Evolutionary conservation across 176 grass and related monocot genomes (phyloP).

Genomic region (Lolium rigidum): DNA sequence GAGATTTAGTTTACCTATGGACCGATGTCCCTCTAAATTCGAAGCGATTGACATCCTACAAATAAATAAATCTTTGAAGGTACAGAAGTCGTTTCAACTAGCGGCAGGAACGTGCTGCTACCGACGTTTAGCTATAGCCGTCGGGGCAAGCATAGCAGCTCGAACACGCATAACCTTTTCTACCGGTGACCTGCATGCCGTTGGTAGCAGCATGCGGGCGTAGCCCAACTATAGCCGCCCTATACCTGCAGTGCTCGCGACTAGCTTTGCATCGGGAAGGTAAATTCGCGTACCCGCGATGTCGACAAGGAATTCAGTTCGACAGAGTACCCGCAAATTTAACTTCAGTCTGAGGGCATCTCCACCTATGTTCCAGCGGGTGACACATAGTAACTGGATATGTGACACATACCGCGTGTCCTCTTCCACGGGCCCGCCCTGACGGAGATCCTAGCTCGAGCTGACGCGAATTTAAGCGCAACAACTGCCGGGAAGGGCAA

Average conservation of each 20-base stretch:
- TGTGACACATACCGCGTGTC: no score
- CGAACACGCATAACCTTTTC: not conserved
- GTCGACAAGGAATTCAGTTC: not conserved
- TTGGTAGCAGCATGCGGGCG: not conserved
- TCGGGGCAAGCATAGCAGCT: not conserved
- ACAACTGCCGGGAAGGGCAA: no score
- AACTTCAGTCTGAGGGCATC: not conserved
- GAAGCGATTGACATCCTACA: not conserved
- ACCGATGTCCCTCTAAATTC: no score
- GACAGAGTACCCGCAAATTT: not conserved
- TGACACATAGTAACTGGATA: no score
- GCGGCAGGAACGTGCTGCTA: no score
- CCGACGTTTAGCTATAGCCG: not conserved
- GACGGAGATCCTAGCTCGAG: no score
- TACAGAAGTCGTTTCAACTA: not conserved
- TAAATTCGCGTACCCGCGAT: not conserved
- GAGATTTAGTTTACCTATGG: no score
- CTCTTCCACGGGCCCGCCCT: no score
- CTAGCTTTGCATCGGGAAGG: conserved; percentile 5
- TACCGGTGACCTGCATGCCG: not conserved
- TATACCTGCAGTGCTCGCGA: not conserved
- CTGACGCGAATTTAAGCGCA: no score
- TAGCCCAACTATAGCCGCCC: conserved; percentile 21
- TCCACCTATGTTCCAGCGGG: no score
- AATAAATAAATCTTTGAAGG: not conserved